Base-by-base conservation (phyloP, 208 protist species). In the Novymonas esmeraldas region DNA sequence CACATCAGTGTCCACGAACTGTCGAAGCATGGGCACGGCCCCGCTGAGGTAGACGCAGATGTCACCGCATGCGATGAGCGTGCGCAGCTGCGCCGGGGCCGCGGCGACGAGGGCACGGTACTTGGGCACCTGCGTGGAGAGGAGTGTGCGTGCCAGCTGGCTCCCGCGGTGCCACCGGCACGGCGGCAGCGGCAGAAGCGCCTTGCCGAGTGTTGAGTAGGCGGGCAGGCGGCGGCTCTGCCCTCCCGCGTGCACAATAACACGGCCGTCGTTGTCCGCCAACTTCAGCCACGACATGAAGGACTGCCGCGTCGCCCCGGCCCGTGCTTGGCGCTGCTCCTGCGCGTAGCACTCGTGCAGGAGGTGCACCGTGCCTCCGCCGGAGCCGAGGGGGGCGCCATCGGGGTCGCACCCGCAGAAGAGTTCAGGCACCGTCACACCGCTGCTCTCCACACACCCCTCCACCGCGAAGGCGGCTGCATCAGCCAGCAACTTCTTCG, bases 161-260 rank as follows among this genome's bases (percentile, higher is more conserved):
- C 76, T 72, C 16, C 73, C 73, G 50, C 76, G 76, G 28, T 63
- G 51, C 48, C 68, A 60, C 16, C 49, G 71, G 46, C 77, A 70
- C 24, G 70, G 70, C 39, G 78, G 82, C 52, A 84, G 39, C 13
- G 83, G 83, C 62, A 70, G 46, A n/a, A 89, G 73, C 24, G 73
- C 48, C 44, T 89, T 89, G 6, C 83, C 79, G 22, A 69, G 14
- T 7, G 79, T 46, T 13, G 65, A 73, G 50, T 89, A 89, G 39
- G 70, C 67, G 6, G 76, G 83, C 56, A 89, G 67, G 7, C 79
- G 75, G n/a, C 83, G 78, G 55, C 76, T 85, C 39, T 78, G 72
- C 1, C 83, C 83, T 41, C 79, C 83, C 3, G 76, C 76, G 58
- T 83, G 79, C n/a, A 89, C 55, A 36, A 88, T 61, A 34, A 82